A percentile compares a stretch with the other conserved stretches of the same genome.
These are phyloP conservation scores for Penicillium sp. DNA, from an alignment of 2,329 filamentous ascomycete genomes.

Conservation along the genomic window DNA sequence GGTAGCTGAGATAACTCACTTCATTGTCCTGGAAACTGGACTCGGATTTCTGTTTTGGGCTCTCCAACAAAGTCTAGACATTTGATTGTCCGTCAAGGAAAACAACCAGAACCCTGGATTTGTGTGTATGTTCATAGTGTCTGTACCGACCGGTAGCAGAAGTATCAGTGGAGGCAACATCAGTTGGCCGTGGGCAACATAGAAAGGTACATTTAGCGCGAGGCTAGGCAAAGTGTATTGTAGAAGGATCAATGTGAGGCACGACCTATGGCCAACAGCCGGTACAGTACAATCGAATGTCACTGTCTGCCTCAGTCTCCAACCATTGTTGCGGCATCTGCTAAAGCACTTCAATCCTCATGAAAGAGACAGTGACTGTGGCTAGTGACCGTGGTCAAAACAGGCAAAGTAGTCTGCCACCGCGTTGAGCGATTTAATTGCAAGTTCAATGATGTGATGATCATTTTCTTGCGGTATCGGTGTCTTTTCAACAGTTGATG, in stretches of 20 bases:
- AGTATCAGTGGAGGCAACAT: neutral
- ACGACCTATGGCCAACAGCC: too few species aligned
- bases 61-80: neutral
- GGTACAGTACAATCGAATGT: too few species aligned
- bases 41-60: neutral
- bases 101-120: neutral
- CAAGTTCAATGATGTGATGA: neutral
- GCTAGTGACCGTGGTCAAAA: slow-evolving; percentile 1
- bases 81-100: neutral
- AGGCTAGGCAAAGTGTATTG: neutral
- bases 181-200: neutral
- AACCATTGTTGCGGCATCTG: neutral
- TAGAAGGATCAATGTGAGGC: neutral
- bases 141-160: neutral
- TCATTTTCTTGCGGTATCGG: neutral
- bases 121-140: neutral
- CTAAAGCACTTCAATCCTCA: neutral
- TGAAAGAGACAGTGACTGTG: neutral
- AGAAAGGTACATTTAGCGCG: neutral
- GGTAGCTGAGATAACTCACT: neutral
- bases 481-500: slow-evolving; percentile 1
- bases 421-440: neutral
- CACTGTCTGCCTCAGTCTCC: too few species aligned
- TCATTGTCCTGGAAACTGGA: neutral
- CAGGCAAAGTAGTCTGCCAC: neutral